Conservation (phyloP, 768 basidiomycete genomes). For the Boletus rex-veris region DNA sequence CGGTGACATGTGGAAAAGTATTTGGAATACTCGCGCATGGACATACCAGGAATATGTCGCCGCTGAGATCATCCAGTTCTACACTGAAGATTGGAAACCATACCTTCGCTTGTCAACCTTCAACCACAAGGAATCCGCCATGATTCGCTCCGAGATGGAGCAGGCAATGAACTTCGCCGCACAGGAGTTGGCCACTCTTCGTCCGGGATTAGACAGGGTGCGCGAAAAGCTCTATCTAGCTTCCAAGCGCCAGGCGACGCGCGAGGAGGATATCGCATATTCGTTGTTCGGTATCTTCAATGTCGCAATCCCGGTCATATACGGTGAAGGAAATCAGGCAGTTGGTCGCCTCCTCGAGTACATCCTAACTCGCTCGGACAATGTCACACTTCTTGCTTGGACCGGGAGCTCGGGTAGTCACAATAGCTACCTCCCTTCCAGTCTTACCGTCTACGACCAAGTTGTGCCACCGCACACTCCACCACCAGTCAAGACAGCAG, state of each 20-base stretch:
- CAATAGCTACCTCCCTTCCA: background rate
- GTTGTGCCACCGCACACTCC: background rate
- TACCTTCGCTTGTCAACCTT: too few relatives aligned
- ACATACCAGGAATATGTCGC: too few relatives aligned
- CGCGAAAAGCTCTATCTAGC: background rate
- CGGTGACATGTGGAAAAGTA: background rate
- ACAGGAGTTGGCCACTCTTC: background rate
- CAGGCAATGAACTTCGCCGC: background rate
- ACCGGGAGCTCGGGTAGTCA: background rate
- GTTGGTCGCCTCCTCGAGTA: too few relatives aligned
- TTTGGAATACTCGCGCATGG: background rate
- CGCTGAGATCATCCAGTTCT: too few relatives aligned
- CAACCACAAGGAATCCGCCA: background rate
- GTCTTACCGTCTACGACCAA: background rate
- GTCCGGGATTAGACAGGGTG: background rate
- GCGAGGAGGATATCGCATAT: background rate
- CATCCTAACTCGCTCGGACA: too few relatives aligned
- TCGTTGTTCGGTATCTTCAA: too few relatives aligned
- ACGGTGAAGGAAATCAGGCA: too few relatives aligned
- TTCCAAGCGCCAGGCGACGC: background rate
- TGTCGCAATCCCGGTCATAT: too few relatives aligned
- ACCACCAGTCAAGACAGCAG: background rate
- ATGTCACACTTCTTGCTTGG: too few relatives aligned
- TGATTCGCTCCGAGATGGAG: background rate
- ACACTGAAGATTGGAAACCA: too few relatives aligned